Base-by-base conservation (phyloP, 2,329 filamentous ascomycete genomes). In the Albophoma yamanashiensis region DNA sequence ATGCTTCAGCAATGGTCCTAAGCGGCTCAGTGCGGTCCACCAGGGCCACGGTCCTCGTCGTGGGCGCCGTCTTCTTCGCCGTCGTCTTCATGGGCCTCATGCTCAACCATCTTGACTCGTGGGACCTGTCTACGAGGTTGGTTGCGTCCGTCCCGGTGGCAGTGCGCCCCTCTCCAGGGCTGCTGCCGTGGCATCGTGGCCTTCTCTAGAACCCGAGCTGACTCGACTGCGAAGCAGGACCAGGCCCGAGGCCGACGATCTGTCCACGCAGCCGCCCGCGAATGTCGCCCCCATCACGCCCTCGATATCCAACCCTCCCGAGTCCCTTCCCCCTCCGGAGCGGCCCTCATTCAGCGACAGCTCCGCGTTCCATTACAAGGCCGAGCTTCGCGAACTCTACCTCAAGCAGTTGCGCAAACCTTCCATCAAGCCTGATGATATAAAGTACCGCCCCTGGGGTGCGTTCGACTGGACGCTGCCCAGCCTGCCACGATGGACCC, bases 391-490 rank as follows among this genome's bases (percentile, higher is more conserved):
- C 45, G 59, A 70, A 6, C 67, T 70, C 57, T 76, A 69, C 62
- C 62, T 74, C 52, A 63, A 74, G 56, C 62, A 70, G 34, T 64
- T 76, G 25, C 68, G 69, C 62, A 70, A 68, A 43, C 69, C 71
- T 6, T 65, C 64, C 2, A 61, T 71, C 60, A 60, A 64, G 55
- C 69, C 71, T 42, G 62, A 68, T 55, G 56, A 67, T 0, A 56
- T 59, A 8, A 62, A 39, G 17, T 76, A 74, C 64, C 59, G 65
- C 15, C 68, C 68, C 0, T 72, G 63, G 11, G 71, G 73, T 39
- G 73, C 70, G 36, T 70, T 73, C 50, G 67, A 73, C 31, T 70
- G 66, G 64, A 64, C 69, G 12, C 67, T 75, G 11, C 63, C 67
- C 8, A 67, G 62, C 8, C 60, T 61, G 3, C 56, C 67, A 22